Evolutionary conservation across 2,329 filamentous ascomycete species (phyloP), one percentile per base, ranked within the genome.

Genomic region (Arthrinium puccinioides): DNA sequence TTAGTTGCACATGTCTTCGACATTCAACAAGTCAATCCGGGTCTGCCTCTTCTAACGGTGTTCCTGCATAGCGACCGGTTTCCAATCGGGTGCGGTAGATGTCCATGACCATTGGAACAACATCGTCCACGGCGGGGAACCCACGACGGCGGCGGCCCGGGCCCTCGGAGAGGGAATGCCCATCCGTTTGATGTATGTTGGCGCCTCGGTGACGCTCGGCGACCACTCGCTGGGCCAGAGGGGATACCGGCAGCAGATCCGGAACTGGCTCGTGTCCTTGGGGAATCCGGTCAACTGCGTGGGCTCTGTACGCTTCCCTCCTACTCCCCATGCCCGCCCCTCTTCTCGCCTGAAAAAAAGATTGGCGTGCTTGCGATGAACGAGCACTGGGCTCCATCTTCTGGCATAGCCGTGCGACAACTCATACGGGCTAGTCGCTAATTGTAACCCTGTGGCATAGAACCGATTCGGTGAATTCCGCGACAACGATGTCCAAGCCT

Each of bases 401-500:
- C n/a, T n/a, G n/a, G n/a, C n/a, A n/a, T n/a, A n/a, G n/a, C n/a
- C n/a, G n/a, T n/a, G n/a, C n/a, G n/a, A n/a, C n/a, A n/a, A n/a
- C n/a, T n/a, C n/a, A n/a, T n/a, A n/a, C n/a, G n/a, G n/a, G n/a
- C n/a, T n/a, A n/a, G n/a, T n/a, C n/a, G n/a, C n/a, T n/a, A n/a
- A n/a, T n/a, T n/a, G n/a, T n/a, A n/a, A n/a, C n/a, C n/a, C n/a
- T n/a, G n/a, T n/a, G n/a, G n/a, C n/a, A n/a, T 51, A 52, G 35
- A 53, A 52, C 38, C 50, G 51, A 8, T 47, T 54, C 18, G 52
- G 52, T 18, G 50, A 49, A 32, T 53, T 47, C 29, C 41, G 43
- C 4, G 52, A 55, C 37, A 53, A 55, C 38, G 51, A 55, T 19
- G 46, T 53, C 19, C 48, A 55, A 31, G 51, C 47, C 21, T 53